Percentiles rank a stretch among this genome's conserved stretches.
phyloP scores from a whole-genome alignment of 2,329 filamentous ascomycete genomes.

The Microsporum canis region DNA sequence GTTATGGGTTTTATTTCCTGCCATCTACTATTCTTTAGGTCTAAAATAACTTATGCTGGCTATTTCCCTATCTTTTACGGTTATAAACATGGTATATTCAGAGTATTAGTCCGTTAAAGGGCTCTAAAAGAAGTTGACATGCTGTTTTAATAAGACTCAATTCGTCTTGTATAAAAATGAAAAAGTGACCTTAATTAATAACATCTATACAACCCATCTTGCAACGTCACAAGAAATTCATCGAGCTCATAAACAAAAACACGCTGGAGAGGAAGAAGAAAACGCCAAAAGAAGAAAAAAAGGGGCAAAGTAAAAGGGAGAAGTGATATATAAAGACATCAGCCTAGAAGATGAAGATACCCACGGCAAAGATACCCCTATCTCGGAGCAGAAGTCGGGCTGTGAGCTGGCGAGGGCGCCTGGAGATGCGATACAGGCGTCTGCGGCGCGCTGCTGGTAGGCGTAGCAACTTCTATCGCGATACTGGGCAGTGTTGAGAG shows the following conservation, averaged over 20 bases:
- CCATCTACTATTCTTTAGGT: background rate
- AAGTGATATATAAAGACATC: background rate
- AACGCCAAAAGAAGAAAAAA: background rate
- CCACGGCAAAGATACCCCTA: background rate
- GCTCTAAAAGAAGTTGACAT: too few relatives aligned
- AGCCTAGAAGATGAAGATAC: background rate
- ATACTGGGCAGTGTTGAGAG: conserved; percentile 18
- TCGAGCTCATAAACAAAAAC: background rate
- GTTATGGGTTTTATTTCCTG: background rate
- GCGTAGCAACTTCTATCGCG: conserved; percentile 18
- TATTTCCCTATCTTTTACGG: too few relatives aligned
- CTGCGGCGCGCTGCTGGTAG: conserved; percentile 13
- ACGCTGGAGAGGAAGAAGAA: background rate
- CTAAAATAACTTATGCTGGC: too few relatives aligned
- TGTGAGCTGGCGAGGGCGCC: background rate
- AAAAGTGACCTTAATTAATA: background rate
- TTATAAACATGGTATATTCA: too few relatives aligned
- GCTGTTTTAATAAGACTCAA: too few relatives aligned
- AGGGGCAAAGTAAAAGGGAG: background rate
- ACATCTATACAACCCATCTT: background rate
- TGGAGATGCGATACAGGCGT: conserved; percentile 14
- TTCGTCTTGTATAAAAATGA: background rate
- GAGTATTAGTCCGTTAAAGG: too few relatives aligned
- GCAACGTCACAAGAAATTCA: too few relatives aligned
- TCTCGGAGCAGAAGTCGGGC: background rate